Evolutionary conservation across 2,329 filamentous ascomycete genomes (phyloP), one percentile per base, ranked within the genome.

Genomic region (Fusarium avenaceum): DNA sequence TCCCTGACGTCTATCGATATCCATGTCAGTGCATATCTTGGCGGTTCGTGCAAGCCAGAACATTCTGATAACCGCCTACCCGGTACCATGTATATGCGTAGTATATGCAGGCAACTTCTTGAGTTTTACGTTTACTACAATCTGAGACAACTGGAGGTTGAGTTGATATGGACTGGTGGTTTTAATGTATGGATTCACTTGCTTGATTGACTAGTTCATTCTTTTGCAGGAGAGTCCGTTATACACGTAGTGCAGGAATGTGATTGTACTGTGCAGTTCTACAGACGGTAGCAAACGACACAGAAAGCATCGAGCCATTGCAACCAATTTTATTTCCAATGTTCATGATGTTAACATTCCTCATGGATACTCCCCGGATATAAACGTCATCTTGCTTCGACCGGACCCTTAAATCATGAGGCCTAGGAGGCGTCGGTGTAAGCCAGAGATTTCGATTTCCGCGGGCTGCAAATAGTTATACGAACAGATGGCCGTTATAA

Each of bases 401-500:
- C 10, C n/a, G 33, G 24, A 33, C 49, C 30, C 44, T 22, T 43
- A 32, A 26, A 35, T 30, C 26, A 65, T 13, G 49, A 54, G 43
- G n/a, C 49, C 26, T 22, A 57, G 7, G 49, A 51, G 43, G 15
- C 49, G 42, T 54, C 33, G 19, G 22, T 69, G 22, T 45, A 65
- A 69, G 47, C 51, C 32, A 50, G 15, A 45, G 10, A 40, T 38
- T 24, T 55, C 40, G 13, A 40, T 38, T 24, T 55, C 40, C 38
- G 45, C 26, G 47, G 30, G 38, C 20, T 30, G n/a, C 17, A 38
- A 53, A 28, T 33, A n/a, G 17, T 30, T 30, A 30, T 13, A 44
- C 30, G 3, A 44, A 32, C 60, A 59, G n/a, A 46, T 67, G 51
- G 57, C 51, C 52, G 53, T 51, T 24, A 22, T 17, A 32, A 15